phyloP scores from a whole-genome alignment of 176 grass and related monocot species.

The Poa pratensis region DNA sequence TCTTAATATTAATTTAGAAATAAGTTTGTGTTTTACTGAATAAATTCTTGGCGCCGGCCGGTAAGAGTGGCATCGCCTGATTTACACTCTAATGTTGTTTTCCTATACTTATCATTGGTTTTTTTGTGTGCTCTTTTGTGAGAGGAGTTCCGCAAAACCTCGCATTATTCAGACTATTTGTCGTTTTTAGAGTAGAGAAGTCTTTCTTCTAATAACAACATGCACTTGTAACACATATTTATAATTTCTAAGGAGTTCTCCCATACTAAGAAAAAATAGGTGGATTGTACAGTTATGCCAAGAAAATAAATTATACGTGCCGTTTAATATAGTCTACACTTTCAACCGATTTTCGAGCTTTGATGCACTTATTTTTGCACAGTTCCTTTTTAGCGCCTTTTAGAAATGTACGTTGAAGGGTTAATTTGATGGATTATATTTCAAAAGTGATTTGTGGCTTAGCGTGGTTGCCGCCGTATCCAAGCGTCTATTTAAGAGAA shows the following conservation, averaged over 20 bases:
- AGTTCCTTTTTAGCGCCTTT: background rate
- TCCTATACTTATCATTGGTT: too few species aligned
- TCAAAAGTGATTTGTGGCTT: background rate
- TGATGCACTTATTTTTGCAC: background rate
- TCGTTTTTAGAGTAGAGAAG: too few species aligned
- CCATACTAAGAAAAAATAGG: background rate
- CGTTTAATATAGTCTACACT: background rate
- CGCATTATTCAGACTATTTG: too few species aligned
- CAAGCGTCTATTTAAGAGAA: background rate
- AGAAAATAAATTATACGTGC: background rate
- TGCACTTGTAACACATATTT: too few species aligned
- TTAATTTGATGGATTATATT: background rate
- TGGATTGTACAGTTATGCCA: background rate
- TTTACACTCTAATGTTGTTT: too few species aligned
- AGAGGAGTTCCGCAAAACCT: too few species aligned
- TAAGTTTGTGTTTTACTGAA: too few species aligned
- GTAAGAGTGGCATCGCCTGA: too few species aligned
- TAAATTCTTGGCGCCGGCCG: too few species aligned
- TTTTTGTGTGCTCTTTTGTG: too few species aligned
- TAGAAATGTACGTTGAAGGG: background rate
- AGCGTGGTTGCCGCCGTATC: background rate
- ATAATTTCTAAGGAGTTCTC: background rate
- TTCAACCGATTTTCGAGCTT: background rate
- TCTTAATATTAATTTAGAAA: too few species aligned
- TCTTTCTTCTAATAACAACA: too few species aligned